These are phyloP conservation scores for Coprinellus micaceus DNA, from an alignment of 768 basidiomycete genomes.

Conservation along the genomic window DNA sequence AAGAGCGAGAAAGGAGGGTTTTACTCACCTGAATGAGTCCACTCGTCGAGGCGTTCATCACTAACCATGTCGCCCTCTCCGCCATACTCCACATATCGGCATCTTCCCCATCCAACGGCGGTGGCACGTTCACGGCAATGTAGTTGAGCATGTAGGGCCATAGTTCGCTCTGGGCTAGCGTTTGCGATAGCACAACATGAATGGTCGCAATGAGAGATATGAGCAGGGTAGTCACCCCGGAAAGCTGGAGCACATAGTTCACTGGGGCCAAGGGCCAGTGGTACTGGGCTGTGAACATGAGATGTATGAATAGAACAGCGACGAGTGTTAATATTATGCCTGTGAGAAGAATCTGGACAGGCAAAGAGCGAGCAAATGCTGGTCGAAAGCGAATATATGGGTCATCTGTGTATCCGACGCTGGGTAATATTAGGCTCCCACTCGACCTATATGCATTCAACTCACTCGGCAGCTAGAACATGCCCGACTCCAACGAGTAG, in stretches of 20 bases:
- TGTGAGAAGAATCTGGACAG: slow-evolving; percentile 83
- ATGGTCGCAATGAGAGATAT: slow-evolving; percentile 75
- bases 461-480: slow-evolving; percentile 2
- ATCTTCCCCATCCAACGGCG: slow-evolving; percentile 35
- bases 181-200: slow-evolving; percentile 62
- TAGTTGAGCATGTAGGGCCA: slow-evolving; percentile 99
- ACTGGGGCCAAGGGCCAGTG: slow-evolving; percentile 91
- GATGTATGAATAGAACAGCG: slow-evolving; percentile 82
- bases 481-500: no score
- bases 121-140: slow-evolving; percentile 73
- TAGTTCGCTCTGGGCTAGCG: slow-evolving; percentile 56
- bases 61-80: slow-evolving; percentile 74
- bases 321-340: slow-evolving; percentile 85
- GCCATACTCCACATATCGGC: slow-evolving; percentile 54
- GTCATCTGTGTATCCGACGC: slow-evolving; percentile 35
- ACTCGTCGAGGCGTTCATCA: slow-evolving; percentile 83
- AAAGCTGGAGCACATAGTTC: slow-evolving; percentile 88
- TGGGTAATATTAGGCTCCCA: not conserved
- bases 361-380: slow-evolving; percentile 80
- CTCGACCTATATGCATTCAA: no score
- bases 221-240: slow-evolving; percentile 77
- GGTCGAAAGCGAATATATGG: slow-evolving; percentile 81
- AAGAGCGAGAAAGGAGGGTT: not conserved
- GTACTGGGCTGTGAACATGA: slow-evolving; percentile 92
- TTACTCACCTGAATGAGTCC: slow-evolving; percentile 79